These are phyloP conservation scores for Neoscytalidium dimidiatum DNA, from an alignment of 2,329 filamentous ascomycete species.

Conservation along the genomic window DNA sequence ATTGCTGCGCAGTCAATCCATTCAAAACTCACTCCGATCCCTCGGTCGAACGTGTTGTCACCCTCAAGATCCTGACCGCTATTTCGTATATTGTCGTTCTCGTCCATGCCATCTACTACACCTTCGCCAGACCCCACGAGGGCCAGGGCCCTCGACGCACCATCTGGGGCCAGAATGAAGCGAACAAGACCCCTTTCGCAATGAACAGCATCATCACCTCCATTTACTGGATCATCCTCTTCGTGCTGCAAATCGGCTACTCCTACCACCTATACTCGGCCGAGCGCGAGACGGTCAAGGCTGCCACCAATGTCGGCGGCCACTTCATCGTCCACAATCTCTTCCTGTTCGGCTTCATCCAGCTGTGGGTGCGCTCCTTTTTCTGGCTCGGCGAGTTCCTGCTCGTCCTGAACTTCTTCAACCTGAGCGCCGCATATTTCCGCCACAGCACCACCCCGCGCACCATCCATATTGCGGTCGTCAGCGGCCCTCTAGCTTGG, in stretches of 20 bases:
- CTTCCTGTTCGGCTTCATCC: slow-evolving; percentile 77
- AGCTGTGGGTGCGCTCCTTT: slow-evolving; percentile 76
- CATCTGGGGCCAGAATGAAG: slow-evolving; percentile 74
- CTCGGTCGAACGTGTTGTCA: slow-evolving; percentile 60
- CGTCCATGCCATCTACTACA: slow-evolving; percentile 74
- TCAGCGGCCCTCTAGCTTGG: slow-evolving; percentile 81
- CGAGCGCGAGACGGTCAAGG: slow-evolving; percentile 62
- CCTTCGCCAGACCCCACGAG: slow-evolving; percentile 64
- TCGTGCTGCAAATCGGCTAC: slow-evolving; percentile 75
- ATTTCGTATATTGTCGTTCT: slow-evolving; percentile 75
- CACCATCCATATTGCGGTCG: slow-evolving; percentile 74
- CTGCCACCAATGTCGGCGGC: slow-evolving; percentile 74
- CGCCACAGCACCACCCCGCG: slow-evolving; percentile 70
- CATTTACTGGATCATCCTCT: slow-evolving; percentile 79
- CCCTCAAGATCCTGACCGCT: slow-evolving; percentile 75
- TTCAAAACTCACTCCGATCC: slow-evolving; percentile 72
- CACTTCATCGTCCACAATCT: slow-evolving; percentile 89
- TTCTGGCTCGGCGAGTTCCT: slow-evolving; percentile 78
- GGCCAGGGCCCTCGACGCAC: slow-evolving; percentile 55
- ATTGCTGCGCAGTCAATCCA: slow-evolving; percentile 64
- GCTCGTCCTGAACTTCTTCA: slow-evolving; percentile 78
- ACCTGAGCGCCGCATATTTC: slow-evolving; percentile 78
- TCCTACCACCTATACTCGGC: slow-evolving; percentile 73
- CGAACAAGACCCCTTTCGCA: slow-evolving; percentile 71
- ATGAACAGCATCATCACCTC: slow-evolving; percentile 64